These are phyloP conservation scores for Pleurotus giganteus DNA, from an alignment of 768 basidiomycete genomes.

Conservation along the genomic window DNA sequence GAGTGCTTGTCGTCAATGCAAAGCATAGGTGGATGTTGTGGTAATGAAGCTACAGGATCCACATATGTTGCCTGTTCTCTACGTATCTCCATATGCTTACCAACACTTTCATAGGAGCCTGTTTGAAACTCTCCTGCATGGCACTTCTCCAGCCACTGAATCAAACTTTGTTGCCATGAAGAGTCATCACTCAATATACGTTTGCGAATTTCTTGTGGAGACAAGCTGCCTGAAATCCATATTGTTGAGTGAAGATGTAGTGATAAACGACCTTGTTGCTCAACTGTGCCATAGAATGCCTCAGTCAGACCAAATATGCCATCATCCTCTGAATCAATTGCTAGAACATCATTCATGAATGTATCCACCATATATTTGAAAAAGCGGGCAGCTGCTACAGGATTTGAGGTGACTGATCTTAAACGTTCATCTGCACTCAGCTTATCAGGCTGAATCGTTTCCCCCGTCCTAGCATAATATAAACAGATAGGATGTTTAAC, in stretches of 20 bases:
- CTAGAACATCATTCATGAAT: background rate
- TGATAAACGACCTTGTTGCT: background rate
- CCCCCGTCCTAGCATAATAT: background rate
- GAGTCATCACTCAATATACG: background rate
- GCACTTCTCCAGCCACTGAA: constrained; percentile 28
- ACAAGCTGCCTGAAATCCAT: background rate
- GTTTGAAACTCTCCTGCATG: constrained; percentile 30
- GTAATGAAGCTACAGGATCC: constrained; percentile 23
- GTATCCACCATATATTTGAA: background rate
- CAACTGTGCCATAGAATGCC: no score
- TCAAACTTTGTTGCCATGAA: constrained; percentile 17
- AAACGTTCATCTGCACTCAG: background rate
- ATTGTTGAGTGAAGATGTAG: background rate
- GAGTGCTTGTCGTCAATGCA: constrained; percentile 12
- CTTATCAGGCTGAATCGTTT: background rate
- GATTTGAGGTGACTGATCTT: no score
- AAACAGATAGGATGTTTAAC: no score
- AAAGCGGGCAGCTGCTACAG: background rate
- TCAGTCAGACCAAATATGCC: background rate
- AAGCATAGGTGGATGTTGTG: constrained; percentile 17
- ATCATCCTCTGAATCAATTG: background rate
- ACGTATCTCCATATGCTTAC: background rate
- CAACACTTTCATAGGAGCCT: constrained; percentile 18
- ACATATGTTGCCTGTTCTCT: constrained; percentile 10
- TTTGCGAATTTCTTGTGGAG: background rate